These are phyloP conservation scores for Fraxinus baroniana DNA, from an alignment of 305 asterid genomes.

Conservation along the genomic window DNA sequence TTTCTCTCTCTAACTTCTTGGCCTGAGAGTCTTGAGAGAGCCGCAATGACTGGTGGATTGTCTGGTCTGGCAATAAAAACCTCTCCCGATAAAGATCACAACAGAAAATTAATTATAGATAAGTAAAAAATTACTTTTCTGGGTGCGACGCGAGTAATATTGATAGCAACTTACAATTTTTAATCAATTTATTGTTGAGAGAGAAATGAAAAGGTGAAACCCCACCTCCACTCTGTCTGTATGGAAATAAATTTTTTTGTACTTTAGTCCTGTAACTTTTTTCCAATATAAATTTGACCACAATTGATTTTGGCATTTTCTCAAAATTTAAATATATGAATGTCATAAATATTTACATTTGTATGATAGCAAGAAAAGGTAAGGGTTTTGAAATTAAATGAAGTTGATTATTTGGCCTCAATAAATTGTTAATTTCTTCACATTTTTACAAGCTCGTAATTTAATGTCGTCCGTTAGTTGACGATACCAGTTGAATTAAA, in stretches of 20 bases:
- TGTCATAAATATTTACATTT: background rate
- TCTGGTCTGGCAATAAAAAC: constrained; percentile 25
- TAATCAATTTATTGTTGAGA: constrained; percentile 10
- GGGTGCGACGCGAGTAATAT: constrained; percentile 24
- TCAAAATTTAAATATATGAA: background rate
- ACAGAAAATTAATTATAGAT: constrained; percentile 3
- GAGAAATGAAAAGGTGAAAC: background rate
- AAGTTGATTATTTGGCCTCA: background rate
- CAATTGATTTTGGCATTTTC: background rate
- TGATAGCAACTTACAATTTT: constrained; percentile 23
- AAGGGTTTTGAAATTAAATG: background rate
- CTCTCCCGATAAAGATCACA: constrained; percentile 26
- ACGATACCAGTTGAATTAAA: background rate
- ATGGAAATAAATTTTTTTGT: constrained; percentile 8
- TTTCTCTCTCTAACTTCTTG: constrained; percentile 20
- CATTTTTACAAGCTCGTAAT: background rate
- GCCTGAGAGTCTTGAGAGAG: constrained; percentile 44
- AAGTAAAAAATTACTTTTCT: constrained; percentile 6
- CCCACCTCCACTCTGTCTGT: constrained; percentile 25
- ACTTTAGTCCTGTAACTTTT: background rate
- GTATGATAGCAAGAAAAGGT: background rate
- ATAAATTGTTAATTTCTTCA: background rate
- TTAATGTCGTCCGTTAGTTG: background rate
- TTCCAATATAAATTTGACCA: background rate
- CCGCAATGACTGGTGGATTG: constrained; percentile 67